Evolutionary conservation across 805 yeast genomes (phyloP).

Genomic region (Vanderwaltozyma polyspora): DNA sequence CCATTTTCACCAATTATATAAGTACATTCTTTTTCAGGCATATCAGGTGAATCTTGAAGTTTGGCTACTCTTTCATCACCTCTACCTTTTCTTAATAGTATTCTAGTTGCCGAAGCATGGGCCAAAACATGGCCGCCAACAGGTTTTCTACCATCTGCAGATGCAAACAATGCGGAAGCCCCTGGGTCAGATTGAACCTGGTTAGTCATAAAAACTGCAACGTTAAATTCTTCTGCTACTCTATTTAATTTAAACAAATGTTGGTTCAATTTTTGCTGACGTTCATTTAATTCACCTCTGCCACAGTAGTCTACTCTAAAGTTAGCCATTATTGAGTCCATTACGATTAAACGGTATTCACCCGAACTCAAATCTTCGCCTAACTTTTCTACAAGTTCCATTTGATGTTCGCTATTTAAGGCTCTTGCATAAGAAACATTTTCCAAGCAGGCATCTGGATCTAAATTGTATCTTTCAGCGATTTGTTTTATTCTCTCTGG

Average conservation of each 20-base stretch:
- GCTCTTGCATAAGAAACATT: slow-evolving; percentile 70
- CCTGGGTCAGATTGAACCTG: slow-evolving; percentile 82
- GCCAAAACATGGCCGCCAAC: slow-evolving; percentile 78
- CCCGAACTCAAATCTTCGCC: slow-evolving; percentile 60
- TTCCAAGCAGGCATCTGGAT: slow-evolving; percentile 57
- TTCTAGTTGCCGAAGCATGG: slow-evolving; percentile 70
- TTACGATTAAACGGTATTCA: slow-evolving; percentile 45
- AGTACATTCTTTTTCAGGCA: slow-evolving; percentile 71
- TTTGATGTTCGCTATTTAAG: slow-evolving; percentile 67
- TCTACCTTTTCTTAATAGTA: slow-evolving; percentile 61
- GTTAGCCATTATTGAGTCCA: slow-evolving; percentile 71
- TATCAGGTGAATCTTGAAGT: slow-evolving; percentile 69
- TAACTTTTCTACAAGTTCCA: slow-evolving; percentile 56
- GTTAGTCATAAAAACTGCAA: slow-evolving; percentile 64
- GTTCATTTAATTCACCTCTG: slow-evolving; percentile 64
- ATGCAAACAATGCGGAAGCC: slow-evolving; percentile 65
- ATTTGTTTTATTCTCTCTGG: slow-evolving; percentile 58
- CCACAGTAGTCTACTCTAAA: slow-evolving; percentile 73
- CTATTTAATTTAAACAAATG: slow-evolving; percentile 43
- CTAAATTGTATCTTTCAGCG: slow-evolving; percentile 58
- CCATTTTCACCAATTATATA: slow-evolving; percentile 63
- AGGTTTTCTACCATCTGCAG: slow-evolving; percentile 77
- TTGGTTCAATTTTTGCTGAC: slow-evolving; percentile 61
- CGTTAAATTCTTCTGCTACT: slow-evolving; percentile 66
- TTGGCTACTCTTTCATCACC: slow-evolving; percentile 75